Percentiles rank a stretch among this genome's conserved stretches.
phyloP scores from a whole-genome alignment of 345 rosid genomes.

The Salix suchowensis region DNA sequence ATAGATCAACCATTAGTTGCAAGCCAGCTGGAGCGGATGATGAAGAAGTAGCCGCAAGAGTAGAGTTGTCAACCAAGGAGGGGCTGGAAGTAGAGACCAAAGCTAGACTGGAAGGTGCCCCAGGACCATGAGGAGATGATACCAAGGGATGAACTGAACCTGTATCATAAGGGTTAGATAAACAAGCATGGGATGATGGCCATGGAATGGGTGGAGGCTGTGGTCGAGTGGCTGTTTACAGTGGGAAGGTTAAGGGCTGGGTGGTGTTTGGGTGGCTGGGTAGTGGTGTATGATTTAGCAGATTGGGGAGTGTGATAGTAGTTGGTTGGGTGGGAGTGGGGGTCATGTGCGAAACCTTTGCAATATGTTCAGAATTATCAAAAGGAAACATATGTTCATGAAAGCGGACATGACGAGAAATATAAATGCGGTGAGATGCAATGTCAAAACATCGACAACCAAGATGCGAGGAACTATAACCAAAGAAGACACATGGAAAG shows the following conservation, averaged over 20 bases:
- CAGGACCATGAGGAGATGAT: no score
- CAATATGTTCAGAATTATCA: no score
- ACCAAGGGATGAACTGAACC: rapidly evolving
- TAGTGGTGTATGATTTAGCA: no score
- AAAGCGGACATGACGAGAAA: no score
- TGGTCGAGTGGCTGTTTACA: rapidly evolving
- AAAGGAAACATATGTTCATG: no score
- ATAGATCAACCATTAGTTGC: not conserved
- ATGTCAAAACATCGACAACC: no score
- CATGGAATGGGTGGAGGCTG: rapidly evolving
- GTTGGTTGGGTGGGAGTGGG: rapidly evolving
- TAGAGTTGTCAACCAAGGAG: rapidly evolving
- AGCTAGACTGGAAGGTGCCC: rapidly evolving
- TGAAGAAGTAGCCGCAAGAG: no score
- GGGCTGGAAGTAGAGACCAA: no score
- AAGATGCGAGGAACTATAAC: no score
- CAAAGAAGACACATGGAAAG: no score
- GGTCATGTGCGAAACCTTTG: no score
- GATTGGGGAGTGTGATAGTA: rapidly evolving
- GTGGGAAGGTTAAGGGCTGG: rapidly evolving
- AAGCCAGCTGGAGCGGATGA: rapidly evolving
- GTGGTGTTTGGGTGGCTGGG: not conserved
- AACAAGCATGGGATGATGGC: not conserved
- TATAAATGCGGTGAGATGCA: no score
- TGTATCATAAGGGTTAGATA: not conserved